A percentile compares a stretch with the other conserved stretches of the same genome.
These are phyloP conservation scores for Amauroascus niger DNA, from an alignment of 2,329 filamentous ascomycete species.

Conservation along the genomic window DNA sequence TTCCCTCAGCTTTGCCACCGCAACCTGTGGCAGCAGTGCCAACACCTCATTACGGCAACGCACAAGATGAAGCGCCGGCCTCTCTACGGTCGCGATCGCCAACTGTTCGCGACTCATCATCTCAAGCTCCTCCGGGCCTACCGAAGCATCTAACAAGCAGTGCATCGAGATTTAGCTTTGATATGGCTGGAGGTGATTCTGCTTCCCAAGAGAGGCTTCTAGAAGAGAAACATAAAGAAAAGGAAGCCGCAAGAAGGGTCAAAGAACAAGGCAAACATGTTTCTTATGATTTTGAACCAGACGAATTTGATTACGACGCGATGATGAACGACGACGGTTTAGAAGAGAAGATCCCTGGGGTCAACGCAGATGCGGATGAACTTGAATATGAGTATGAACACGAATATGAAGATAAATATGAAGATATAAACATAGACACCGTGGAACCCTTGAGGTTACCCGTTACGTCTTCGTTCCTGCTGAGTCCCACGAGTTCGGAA, in stretches of 20 bases:
- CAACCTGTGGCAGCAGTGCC: background rate
- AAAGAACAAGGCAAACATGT: conserved; percentile 25
- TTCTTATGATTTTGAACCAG: conserved; percentile 31
- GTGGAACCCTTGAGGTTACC: background rate
- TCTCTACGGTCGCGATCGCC: conserved; percentile 3
- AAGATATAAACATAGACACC: conserved; percentile 14
- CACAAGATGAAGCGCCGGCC: background rate
- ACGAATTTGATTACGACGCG: conserved; percentile 39
- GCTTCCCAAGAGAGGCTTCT: conserved; percentile 51
- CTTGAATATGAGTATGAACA: conserved; percentile 22
- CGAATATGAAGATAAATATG: conserved; percentile 29
- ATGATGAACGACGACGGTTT: conserved; percentile 35
- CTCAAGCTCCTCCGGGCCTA: conserved; percentile 27
- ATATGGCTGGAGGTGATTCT: conserved; percentile 50
- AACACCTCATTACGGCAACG: background rate
- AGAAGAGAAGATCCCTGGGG: conserved; percentile 41
- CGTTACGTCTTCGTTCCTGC: background rate
- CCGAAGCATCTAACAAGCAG: conserved; percentile 46
- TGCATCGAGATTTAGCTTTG: conserved; percentile 56
- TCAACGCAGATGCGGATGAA: conserved; percentile 40
- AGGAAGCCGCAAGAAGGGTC: conserved; percentile 39
- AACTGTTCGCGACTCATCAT: conserved; percentile 13
- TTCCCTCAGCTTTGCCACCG: conserved; percentile 1
- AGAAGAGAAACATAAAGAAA: conserved; percentile 52
- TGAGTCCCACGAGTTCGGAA: background rate